Evolutionary conservation across 768 basidiomycete genomes (phyloP), one percentile per base, ranked within the genome.

Genomic region (Lactarius trivialis): DNA sequence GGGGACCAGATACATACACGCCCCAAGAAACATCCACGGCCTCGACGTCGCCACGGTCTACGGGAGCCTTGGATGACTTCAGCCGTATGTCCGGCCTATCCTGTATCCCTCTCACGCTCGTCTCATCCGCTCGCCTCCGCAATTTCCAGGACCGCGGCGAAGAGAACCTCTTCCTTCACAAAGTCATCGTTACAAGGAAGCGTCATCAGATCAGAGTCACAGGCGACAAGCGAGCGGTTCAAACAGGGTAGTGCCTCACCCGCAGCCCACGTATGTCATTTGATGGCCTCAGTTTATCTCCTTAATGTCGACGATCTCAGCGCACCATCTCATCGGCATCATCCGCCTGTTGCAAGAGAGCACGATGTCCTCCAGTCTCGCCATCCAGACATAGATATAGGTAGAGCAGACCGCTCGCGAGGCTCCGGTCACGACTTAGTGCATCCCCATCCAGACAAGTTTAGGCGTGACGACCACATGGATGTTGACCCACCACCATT

Each of bases 81-180:
- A 61, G 36, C 41, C 66, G 66, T 67, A 67, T 58, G 66, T 67
- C 63, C 45, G 55, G 64, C 63, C 54, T 51, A 43, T 67, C 43
- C 24, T 56, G 56, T 60, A 32, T 55, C 43, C 43, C 30, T 60
- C 50, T 54, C 41, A 56, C 37, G n/a, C 54, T 60, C 53, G 51
- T 52, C 54, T 65, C 55, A 57, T 58, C 30, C 58, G 37, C 55
- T 19, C 58, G 50, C 33, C 17, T 56, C 59, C 32, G 62, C 39
- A 32, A 49, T 63, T 63, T 55, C 58, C 57, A 67, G 66, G 63
- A 54, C 52, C 60, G 30, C 66, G 66, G 32, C 60, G 60, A 52
- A 45, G 64, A 41, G 52, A 51, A 21, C 66, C 66, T 17, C 34
- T 67, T n/a, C 64, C 66, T 61, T 48, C 64, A 21, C 66, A 67